These are phyloP conservation scores for Claviceps arundinis DNA, from an alignment of 2,329 filamentous ascomycete genomes.

Conservation along the genomic window DNA sequence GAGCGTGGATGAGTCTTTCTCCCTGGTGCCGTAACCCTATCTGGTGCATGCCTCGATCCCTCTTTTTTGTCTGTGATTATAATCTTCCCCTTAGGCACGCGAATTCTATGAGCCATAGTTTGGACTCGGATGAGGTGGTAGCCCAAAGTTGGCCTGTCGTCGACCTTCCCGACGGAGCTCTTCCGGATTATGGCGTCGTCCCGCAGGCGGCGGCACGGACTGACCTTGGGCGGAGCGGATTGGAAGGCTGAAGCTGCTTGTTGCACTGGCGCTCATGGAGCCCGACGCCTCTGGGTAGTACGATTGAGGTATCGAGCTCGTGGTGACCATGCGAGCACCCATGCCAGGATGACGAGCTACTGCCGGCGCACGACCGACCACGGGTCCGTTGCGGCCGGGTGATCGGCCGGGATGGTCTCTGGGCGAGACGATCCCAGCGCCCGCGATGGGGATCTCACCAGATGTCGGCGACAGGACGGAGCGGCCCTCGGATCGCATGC, in stretches of 20 bases:
- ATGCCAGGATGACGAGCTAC: slow-evolving; percentile 39
- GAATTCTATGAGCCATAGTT: slow-evolving; percentile 20
- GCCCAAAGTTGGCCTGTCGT: slow-evolving; percentile 39
- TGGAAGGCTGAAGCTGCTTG: slow-evolving; percentile 45
- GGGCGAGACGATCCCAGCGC: slow-evolving; percentile 40
- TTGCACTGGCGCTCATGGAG: slow-evolving; percentile 29
- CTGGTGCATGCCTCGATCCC: too few species aligned
- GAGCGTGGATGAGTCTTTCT: neutral
- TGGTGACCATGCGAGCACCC: slow-evolving; percentile 36
- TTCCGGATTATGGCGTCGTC: slow-evolving; percentile 42
- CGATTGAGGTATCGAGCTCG: slow-evolving; percentile 38
- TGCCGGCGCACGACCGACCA: slow-evolving; percentile 28
- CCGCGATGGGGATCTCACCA: slow-evolving; percentile 56
- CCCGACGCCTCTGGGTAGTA: slow-evolving; percentile 24
- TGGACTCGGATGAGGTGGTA: slow-evolving; percentile 29
- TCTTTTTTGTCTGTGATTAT: neutral
- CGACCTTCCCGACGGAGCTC: slow-evolving; percentile 38
- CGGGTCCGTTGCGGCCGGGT: slow-evolving; percentile 35
- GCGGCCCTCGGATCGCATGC: slow-evolving; percentile 27
- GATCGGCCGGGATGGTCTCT: slow-evolving; percentile 39
- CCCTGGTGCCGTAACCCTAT: neutral
- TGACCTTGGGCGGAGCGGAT: slow-evolving; percentile 48
- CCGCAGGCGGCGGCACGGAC: slow-evolving; percentile 46
- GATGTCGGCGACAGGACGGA: slow-evolving; percentile 51
- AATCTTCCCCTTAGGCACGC: neutral